Conservation (phyloP, 2,329 filamentous ascomycete genomes). For the Truncatella angustata region DNA sequence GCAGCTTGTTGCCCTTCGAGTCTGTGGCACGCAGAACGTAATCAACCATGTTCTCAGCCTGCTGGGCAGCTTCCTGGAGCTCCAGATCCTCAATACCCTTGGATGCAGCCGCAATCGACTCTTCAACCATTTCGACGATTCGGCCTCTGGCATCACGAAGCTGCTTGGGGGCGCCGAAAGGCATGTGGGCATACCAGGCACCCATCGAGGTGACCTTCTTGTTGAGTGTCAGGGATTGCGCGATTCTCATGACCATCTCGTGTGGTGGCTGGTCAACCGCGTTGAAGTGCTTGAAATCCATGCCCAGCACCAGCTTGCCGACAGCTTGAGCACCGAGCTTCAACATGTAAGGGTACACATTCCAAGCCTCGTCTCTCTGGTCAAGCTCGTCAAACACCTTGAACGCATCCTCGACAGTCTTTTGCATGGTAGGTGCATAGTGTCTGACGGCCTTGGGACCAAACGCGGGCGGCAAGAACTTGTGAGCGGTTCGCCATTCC, state of each 20-base stretch:
- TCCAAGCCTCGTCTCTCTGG: slow-evolving; percentile 42
- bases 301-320: slow-evolving; percentile 41
- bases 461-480: slow-evolving; percentile 59
- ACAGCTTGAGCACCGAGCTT: slow-evolving; percentile 47
- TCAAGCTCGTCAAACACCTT: slow-evolving; percentile 51
- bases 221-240: slow-evolving; percentile 51
- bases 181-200: slow-evolving; percentile 54
- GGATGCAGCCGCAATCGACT: slow-evolving; percentile 36
- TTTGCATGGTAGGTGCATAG: slow-evolving; percentile 59
- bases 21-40: slow-evolving; percentile 54
- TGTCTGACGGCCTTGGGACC: slow-evolving; percentile 60
- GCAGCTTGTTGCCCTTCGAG: slow-evolving; percentile 52
- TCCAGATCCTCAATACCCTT: slow-evolving; percentile 38
- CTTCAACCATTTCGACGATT: slow-evolving; percentile 35
- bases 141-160: slow-evolving; percentile 33
- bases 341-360: slow-evolving; percentile 49
- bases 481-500: slow-evolving; percentile 53
- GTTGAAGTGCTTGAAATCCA: slow-evolving; percentile 45
- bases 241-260: slow-evolving; percentile 50
- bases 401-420: slow-evolving; percentile 49
- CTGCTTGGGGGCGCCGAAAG: slow-evolving; percentile 54
- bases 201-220: slow-evolving; percentile 56
- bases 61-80: slow-evolving; percentile 47
- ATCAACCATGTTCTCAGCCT: slow-evolving; percentile 46
- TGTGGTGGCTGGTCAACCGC: slow-evolving; percentile 45